These are phyloP conservation scores for Trichosporon inkin DNA, from an alignment of 1,284 basidiomycete species.

Conservation along the genomic window DNA sequence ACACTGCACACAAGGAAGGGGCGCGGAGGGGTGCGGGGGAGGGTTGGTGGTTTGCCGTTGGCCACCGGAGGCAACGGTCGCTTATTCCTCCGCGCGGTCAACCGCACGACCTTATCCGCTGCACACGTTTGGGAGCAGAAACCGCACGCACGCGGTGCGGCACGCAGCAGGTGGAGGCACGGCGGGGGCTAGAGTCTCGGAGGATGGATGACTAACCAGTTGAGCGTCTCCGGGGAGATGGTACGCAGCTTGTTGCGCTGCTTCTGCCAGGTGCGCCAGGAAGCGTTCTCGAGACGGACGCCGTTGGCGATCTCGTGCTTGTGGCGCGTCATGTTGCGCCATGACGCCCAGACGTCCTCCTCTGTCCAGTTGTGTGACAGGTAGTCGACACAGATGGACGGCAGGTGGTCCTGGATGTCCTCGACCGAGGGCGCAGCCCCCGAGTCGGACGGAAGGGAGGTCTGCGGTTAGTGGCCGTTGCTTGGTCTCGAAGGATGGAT, in stretches of 20 bases:
- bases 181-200: neutral
- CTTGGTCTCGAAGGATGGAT: slow-evolving; percentile 7
- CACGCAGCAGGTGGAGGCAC: neutral
- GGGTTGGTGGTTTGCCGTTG: neutral
- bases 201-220: slow-evolving; percentile 68
- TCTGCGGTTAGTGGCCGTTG: slow-evolving; percentile 28
- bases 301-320: slow-evolving; percentile 99
- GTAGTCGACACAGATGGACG: slow-evolving; percentile 62
- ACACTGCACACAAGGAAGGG: slow-evolving; percentile 9
- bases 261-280: slow-evolving; percentile 99
- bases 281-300: slow-evolving; percentile 90
- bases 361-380: slow-evolving; percentile 92
- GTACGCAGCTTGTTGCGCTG: slow-evolving; percentile 96
- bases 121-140: slow-evolving; percentile 12
- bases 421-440: slow-evolving; percentile 53
- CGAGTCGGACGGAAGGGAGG: slow-evolving; percentile 47
- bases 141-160: neutral
- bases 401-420: slow-evolving; percentile 55
- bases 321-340: slow-evolving; percentile 96
- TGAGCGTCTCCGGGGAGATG: slow-evolving; percentile 92
- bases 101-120: slow-evolving; percentile 6
- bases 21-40: slow-evolving; percentile 6
- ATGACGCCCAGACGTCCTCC: slow-evolving; percentile 96
- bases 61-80: slow-evolving; percentile 8
- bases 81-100: slow-evolving; percentile 3